phyloP scores from a whole-genome alignment of 345 rosid genomes.

The Citrus hindsii region DNA sequence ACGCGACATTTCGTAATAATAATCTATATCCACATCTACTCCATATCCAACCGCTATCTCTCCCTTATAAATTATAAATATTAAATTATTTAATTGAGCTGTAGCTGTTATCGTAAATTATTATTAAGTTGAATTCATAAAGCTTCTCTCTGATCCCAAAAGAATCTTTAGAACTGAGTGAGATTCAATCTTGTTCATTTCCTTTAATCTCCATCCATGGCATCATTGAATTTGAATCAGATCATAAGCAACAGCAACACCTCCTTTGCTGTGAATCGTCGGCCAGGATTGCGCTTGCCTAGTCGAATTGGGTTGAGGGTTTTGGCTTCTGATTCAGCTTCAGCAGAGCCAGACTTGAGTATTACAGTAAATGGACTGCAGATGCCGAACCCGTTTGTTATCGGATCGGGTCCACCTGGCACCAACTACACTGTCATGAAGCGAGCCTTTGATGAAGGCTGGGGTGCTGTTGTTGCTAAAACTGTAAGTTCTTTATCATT shows the following conservation, averaged over 20 bases:
- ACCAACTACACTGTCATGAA: conserved; percentile 98
- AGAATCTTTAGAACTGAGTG: conserved; percentile 8
- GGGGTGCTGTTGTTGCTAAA: conserved; percentile 98
- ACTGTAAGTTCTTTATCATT: conserved; percentile 48
- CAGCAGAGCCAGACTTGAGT: conserved; percentile 75
- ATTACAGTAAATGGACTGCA: conserved; percentile 79
- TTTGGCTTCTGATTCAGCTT: conserved; percentile 29
- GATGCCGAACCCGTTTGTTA: conserved; percentile 92
- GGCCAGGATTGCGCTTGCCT: conserved; percentile 27
- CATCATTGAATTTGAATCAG: conserved; percentile 50
- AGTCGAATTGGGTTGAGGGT: conserved; percentile 52
- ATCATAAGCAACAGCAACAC: conserved; percentile 32
- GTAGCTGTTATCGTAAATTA: background rate
- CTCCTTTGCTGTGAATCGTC: conserved; percentile 27
- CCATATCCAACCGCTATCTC: too few species aligned
- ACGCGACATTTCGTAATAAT: too few species aligned
- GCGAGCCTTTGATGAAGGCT: conserved; percentile 95
- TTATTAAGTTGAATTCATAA: background rate
- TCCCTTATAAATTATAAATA: too few species aligned
- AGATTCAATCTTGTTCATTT: conserved; percentile 17
- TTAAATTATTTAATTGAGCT: background rate
- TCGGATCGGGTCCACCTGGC: conserved; percentile 98
- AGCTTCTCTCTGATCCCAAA: background rate
- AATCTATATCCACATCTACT: too few species aligned
- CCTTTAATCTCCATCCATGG: conserved; percentile 30